Conservation (phyloP, 305 asterid species). For the Fraxinus velutina region DNA sequence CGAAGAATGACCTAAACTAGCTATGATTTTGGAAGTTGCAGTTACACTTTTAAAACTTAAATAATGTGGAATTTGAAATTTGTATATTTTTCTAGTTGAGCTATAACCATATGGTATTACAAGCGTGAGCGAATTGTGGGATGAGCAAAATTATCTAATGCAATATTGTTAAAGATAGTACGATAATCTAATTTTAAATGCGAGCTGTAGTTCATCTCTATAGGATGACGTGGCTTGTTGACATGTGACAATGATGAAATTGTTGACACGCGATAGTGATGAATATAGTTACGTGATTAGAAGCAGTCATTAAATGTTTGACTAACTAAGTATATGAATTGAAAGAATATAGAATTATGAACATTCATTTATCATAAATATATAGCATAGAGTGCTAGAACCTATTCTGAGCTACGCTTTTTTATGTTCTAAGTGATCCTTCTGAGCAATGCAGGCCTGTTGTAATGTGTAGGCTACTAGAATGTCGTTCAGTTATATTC, state of each 20-base stretch:
- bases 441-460: not conserved
- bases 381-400: not conserved
- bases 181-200: not conserved
- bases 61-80: conserved; percentile 1
- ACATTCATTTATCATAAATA: not conserved
- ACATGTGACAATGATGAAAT: not conserved
- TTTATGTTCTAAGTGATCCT: conserved; percentile 14
- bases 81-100: not conserved
- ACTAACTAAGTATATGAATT: not conserved
- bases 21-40: not conserved
- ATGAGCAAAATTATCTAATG: not conserved
- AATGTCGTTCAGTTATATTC: conserved; percentile 2
- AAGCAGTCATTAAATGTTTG: conserved; percentile 23
- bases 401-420: conserved; percentile 5
- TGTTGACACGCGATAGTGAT: not conserved
- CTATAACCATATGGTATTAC: not conserved
- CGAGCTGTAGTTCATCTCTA: conserved; percentile 1
- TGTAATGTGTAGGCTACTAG: not conserved
- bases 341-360: not conserved
- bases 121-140: not conserved
- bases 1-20: not conserved
- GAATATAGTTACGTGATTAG: conserved; percentile 11
- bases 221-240: not conserved
- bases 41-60: not conserved
- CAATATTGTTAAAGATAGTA: conserved; percentile 8